A percentile compares a stretch with the other conserved stretches of the same genome.
phyloP scores from a whole-genome alignment of 108 stramenopile genomes.

The Licmophora abbreviata region DNA sequence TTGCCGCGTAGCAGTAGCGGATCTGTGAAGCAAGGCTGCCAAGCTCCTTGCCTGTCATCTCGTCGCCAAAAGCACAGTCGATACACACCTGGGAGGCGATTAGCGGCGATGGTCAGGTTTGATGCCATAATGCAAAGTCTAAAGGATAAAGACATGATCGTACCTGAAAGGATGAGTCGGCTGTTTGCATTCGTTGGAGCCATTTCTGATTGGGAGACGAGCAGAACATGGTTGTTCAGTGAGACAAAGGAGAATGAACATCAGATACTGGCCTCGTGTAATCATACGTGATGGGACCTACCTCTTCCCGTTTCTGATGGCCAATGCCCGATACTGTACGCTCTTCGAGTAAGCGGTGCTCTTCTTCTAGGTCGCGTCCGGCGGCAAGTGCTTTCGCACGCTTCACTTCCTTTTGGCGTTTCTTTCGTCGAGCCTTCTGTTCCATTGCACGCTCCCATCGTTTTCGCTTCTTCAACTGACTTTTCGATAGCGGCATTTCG shows the following conservation, averaged over 20 bases:
- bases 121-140: background rate
- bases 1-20: slow-evolving; percentile 61
- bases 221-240: background rate
- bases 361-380: slow-evolving; percentile 63
- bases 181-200: slow-evolving; percentile 10
- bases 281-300: slow-evolving; percentile 1
- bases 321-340: slow-evolving; percentile 42
- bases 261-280: too few species aligned
- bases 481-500: slow-evolving; percentile 50
- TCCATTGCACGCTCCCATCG: slow-evolving; percentile 49
- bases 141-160: background rate
- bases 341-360: slow-evolving; percentile 27
- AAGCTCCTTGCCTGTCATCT: slow-evolving; percentile 61
- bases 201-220: background rate
- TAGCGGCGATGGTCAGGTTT: background rate
- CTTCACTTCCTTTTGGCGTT: slow-evolving; percentile 44
- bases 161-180: slow-evolving; percentile 12
- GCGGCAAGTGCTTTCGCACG: slow-evolving; percentile 49
- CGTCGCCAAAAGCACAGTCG: slow-evolving; percentile 65
- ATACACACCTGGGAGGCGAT: slow-evolving; percentile 44
- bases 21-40: slow-evolving; percentile 60
- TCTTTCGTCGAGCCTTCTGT: slow-evolving; percentile 53
- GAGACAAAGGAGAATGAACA: background rate
- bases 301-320: slow-evolving; percentile 41
- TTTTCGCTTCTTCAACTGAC: slow-evolving; percentile 45